These are phyloP conservation scores for Monilinia polystroma DNA, from an alignment of 2,329 filamentous ascomycete species.

Conservation along the genomic window DNA sequence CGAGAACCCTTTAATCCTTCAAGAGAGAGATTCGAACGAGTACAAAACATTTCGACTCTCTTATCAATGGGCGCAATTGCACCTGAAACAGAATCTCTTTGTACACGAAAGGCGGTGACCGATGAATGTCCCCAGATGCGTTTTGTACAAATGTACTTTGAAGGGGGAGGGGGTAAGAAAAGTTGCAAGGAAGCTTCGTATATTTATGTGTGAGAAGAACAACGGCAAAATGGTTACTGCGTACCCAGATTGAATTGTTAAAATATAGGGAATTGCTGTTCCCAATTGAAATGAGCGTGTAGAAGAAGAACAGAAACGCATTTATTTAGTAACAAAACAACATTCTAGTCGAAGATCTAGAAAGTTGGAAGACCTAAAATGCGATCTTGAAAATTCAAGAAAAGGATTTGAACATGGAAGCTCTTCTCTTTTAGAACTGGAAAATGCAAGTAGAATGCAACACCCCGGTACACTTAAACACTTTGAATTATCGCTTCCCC, in stretches of 20 bases:
- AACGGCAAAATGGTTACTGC: not conserved
- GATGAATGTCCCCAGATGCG: slow-evolving; percentile 14
- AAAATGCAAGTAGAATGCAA: slow-evolving; percentile 21
- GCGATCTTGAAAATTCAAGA: slow-evolving; percentile 1
- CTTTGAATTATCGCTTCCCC: slow-evolving; percentile 27
- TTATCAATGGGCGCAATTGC: slow-evolving; percentile 32
- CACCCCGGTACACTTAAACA: slow-evolving; percentile 29
- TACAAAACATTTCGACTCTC: slow-evolving; percentile 40
- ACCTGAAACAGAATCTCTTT: slow-evolving; percentile 31
- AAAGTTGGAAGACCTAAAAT: slow-evolving; percentile 12
- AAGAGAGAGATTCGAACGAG: slow-evolving; percentile 38
- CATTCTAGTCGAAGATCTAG: slow-evolving; percentile 8
- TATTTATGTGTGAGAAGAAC: slow-evolving; percentile 17
- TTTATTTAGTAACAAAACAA: slow-evolving; percentile 1
- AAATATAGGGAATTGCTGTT: slow-evolving; percentile 14
- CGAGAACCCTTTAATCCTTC: slow-evolving; percentile 41
- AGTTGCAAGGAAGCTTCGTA: slow-evolving; percentile 20
- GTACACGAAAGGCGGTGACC: slow-evolving; percentile 31
- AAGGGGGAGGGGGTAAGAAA: not conserved
- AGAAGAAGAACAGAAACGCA: slow-evolving; percentile 9
- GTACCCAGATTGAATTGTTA: slow-evolving; percentile 21
- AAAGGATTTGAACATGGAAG: not conserved
- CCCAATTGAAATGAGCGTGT: slow-evolving; percentile 22
- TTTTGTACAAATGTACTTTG: slow-evolving; percentile 3
- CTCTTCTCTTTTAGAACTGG: slow-evolving; percentile 15